Evolutionary conservation across 2,329 filamentous ascomycete genomes (phyloP).

Genomic region (Metarhizium brunneum): DNA sequence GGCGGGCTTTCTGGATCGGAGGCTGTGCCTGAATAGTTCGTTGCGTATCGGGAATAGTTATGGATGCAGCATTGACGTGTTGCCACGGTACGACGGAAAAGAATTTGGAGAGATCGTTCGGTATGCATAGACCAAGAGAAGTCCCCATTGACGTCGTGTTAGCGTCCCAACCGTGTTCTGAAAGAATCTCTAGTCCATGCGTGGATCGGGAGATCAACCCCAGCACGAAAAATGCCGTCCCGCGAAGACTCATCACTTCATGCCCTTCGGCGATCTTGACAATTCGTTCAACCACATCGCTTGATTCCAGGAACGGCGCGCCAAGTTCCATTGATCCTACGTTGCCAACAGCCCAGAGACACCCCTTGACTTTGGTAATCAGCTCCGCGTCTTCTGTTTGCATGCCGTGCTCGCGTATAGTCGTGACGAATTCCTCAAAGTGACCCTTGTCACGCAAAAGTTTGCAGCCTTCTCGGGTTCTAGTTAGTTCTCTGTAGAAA

Average conservation of each 20-base stretch:
- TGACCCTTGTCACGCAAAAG: constrained; percentile 88
- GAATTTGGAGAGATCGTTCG: constrained; percentile 65
- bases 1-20: constrained; percentile 30
- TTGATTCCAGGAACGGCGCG: constrained; percentile 84
- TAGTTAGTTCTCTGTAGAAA: constrained; percentile 91
- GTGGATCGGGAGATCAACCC: constrained; percentile 86
- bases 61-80: constrained; percentile 37
- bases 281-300: constrained; percentile 79
- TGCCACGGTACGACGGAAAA: constrained; percentile 61
- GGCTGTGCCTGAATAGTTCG: constrained; percentile 40
- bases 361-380: constrained; percentile 90
- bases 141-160: constrained; percentile 75
- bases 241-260: constrained; percentile 83
- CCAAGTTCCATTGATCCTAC: constrained; percentile 97
- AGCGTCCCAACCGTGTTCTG: constrained; percentile 86
- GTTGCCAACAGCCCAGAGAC: constrained; percentile 94
- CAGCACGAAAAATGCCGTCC: constrained; percentile 93
- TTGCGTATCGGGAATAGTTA: constrained; percentile 40
- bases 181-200: constrained; percentile 85
- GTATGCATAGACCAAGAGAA: constrained; percentile 81
- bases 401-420: constrained; percentile 79
- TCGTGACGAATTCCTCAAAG: constrained; percentile 85
- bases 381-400: constrained; percentile 77
- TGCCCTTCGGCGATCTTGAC: constrained; percentile 81
- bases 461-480: constrained; percentile 86